Evolutionary conservation across 192 early-diverging fungal genomes (phyloP).

Genomic region (Dissophora globulifera): DNA sequence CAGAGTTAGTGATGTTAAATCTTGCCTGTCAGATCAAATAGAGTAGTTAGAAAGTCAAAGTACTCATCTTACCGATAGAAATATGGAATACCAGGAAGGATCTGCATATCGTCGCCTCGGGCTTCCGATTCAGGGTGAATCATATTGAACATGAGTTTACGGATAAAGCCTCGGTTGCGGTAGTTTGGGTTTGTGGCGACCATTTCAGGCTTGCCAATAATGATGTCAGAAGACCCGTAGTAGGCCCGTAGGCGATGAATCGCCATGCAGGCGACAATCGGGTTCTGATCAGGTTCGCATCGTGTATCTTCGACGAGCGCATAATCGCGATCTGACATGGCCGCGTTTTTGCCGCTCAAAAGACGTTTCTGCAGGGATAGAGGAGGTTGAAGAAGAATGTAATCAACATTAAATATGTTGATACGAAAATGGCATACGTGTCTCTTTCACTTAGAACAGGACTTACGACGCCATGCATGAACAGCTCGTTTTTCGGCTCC

Average conservation of each 20-base stretch:
- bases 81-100: constrained; percentile 28
- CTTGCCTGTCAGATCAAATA: no score
- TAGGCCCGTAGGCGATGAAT: background rate
- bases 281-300: constrained; percentile 6
- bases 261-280: constrained; percentile 12
- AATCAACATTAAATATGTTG: no score
- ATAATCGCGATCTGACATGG: constrained; percentile 14
- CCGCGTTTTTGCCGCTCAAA: constrained; percentile 13
- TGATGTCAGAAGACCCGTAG: constrained; percentile 15
- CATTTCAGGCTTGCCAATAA: background rate
- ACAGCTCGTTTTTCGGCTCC: constrained; percentile 1
- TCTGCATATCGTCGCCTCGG: constrained; percentile 12
- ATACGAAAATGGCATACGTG: no score
- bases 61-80: constrained; percentile 23
- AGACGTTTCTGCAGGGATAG: constrained; percentile 3
- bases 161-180: constrained; percentile 20
- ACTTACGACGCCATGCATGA: constrained; percentile 8
- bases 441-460: no score
- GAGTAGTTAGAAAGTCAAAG: background rate
- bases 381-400: background rate
- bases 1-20: no score
- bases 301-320: constrained; percentile 28
- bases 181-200: constrained; percentile 13
- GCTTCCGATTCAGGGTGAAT: constrained; percentile 24
- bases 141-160: constrained; percentile 19